Evolutionary conservation across 2,329 filamentous ascomycete species (phyloP), one percentile per base, ranked within the genome.

Genomic region (Beauveria varroae): DNA sequence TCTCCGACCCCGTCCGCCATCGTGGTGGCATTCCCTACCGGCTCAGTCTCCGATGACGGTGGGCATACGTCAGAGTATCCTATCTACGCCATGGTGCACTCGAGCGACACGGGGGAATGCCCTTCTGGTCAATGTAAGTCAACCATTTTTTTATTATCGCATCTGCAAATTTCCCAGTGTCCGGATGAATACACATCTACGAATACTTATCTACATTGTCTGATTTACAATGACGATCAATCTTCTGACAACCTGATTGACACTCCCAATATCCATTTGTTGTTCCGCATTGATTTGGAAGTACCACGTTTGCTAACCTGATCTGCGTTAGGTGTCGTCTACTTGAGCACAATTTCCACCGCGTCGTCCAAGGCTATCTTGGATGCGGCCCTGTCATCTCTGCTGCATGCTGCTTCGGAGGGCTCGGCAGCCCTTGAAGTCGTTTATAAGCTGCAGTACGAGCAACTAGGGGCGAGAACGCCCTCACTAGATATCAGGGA

Each of bases 171-270:
- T 44, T 56, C 60, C 51, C 69, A 72, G 75, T 81, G 76, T 82
- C 81, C 89, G 92, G 93, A 97, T 98, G 93, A 96, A 81, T 76
- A 77, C 83, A 63, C 77, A 75, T 77, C n/a, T 80, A 81, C 76
- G 83, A 96, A 95, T 91, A 93, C 93, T 98, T 98, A 98, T 97
- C 93, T 97, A 98, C 93, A 97, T 98, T 98, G 92, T 90, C 93
- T 93, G 93, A 96, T 89, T 79, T 79, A 75, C 82, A 83, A 78
- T 96, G 93, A 96, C 86, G 92, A 95, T 83, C 83, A 81, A 81
- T 81, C 84, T 86, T 92, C 89, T 93, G 87, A 93, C 87, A 91
- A 87, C 79, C 91, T 96, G 91, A 96, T 85, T 77, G 79, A 78
- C 76, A 71, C 65, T 61, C 50, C 41, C 40, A 34, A 70, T 66